These are phyloP conservation scores for Verbena officinalis DNA, from an alignment of 257 asterid genomes.

Conservation along the genomic window DNA sequence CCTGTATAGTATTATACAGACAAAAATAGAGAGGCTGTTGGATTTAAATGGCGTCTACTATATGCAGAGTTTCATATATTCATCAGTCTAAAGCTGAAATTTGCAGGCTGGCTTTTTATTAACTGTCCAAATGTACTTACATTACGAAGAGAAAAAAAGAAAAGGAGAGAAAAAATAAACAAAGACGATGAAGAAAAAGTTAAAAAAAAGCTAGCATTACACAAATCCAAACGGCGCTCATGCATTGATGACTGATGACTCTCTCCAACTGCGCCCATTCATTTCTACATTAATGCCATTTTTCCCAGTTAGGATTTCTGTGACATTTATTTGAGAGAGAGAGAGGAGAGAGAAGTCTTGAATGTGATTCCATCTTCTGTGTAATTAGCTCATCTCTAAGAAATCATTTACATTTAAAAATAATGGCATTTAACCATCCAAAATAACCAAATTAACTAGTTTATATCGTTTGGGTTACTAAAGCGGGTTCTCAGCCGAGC, in stretches of 20 bases:
- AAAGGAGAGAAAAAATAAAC: not conserved
- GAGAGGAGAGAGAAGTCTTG: not conserved
- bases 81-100: slow-evolving; percentile 16
- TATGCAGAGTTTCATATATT: no score
- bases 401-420: slow-evolving; percentile 1
- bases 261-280: slow-evolving; percentile 58
- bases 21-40: no score
- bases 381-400: not conserved
- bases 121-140: slow-evolving; percentile 24
- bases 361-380: not conserved
- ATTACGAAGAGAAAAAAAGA: not conserved
- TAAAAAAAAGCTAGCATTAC: not conserved
- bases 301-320: slow-evolving; percentile 39
- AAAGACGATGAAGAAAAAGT: not conserved
- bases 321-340: slow-evolving; percentile 20
- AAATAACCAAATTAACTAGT: no score
- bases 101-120: slow-evolving; percentile 24
- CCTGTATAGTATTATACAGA: no score
- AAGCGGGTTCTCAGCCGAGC: no score
- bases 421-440: no score
- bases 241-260: slow-evolving; percentile 50
- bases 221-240: slow-evolving; percentile 36
- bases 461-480: no score
- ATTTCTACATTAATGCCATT: slow-evolving; percentile 50
- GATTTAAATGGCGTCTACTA: no score